These are phyloP conservation scores for Trypanosoma cruzi DNA, from an alignment of 208 protist genomes.

Conservation along the genomic window DNA sequence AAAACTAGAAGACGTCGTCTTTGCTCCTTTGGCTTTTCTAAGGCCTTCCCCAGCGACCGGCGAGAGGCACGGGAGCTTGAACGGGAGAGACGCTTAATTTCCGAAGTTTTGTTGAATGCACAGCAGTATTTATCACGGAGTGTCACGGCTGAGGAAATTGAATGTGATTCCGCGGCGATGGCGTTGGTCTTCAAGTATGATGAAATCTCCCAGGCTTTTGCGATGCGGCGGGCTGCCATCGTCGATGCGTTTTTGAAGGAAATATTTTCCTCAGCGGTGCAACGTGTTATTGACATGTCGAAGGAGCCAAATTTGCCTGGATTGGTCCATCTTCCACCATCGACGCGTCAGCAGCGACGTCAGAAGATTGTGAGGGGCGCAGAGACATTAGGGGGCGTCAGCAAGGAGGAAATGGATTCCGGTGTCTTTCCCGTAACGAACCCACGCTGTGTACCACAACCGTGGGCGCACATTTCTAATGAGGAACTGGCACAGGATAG, in stretches of 20 bases:
- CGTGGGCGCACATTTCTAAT: slow-evolving; percentile 58
- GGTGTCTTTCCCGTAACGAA: slow-evolving; percentile 30
- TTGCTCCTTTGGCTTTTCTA: slow-evolving; percentile 10
- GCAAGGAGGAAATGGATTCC: not conserved
- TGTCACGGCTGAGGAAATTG: slow-evolving; percentile 42
- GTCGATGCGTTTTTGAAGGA: slow-evolving; percentile 20
- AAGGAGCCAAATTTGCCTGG: not conserved
- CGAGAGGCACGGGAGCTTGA: slow-evolving; percentile 34
- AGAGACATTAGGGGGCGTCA: not conserved
- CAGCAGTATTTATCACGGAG: slow-evolving; percentile 15
- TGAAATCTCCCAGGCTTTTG: slow-evolving; percentile 30
- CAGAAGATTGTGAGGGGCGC: slow-evolving; percentile 5
- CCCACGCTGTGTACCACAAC: slow-evolving; percentile 57
- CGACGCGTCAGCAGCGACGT: slow-evolving; percentile 7
- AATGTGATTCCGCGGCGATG: slow-evolving; percentile 37
- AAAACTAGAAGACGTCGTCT: not conserved
- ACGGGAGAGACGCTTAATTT: slow-evolving; percentile 31
- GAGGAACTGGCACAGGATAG: slow-evolving; percentile 53
- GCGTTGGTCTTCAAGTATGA: slow-evolving; percentile 38
- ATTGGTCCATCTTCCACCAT: not conserved
- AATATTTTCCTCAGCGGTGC: not conserved
- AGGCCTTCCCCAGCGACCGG: slow-evolving; percentile 13
- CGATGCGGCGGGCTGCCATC: not conserved
- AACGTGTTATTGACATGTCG: slow-evolving; percentile 26
- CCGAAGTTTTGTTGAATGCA: slow-evolving; percentile 9